Evolutionary conservation across 495 filamentous ascomycete species (phyloP), one percentile per base, ranked within the genome.

Genomic region (Podospora fimiseda): DNA sequence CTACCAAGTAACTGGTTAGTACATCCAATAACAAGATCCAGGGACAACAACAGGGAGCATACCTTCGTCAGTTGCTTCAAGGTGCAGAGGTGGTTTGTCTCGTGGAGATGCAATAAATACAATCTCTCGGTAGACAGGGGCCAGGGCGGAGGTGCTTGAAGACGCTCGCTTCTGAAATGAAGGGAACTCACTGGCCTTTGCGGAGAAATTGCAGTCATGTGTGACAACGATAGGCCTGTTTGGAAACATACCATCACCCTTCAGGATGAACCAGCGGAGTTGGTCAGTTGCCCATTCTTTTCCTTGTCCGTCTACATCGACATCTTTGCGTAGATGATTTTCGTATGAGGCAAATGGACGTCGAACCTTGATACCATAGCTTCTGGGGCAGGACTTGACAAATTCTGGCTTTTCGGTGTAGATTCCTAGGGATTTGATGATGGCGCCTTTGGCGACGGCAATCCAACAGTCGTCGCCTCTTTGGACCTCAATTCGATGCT

Each of bases 391-490:
- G 7, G 14, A 22, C 5, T 24, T 48, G 15, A 66, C 60, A 2
- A 58, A 11, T 0, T 30, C 7, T 2, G 61, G 57, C 30, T 58
- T 39, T 1, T 51, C 46, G 1, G 60, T 65, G 30, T 65, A 61
- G 14, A 68, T 43, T 8, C 65, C 65, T 6, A 64, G 36, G 0
- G 59, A 65, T 30, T 60, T 61, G 18, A 70, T 58, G 22, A 68
- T 61, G 20, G 65, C 67, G 8, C 67, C 67, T 9, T 55, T 54
- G 0, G 55, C 61, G 20, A 70, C 65, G 22, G 60, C 67, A 30
- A 40, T 60, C 67, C 67, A 70, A 21, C 59, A 64, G 24, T 55
- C 51, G 0, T 60, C 56, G 2, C 61, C 61, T 16, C 56, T 47
- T 18, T 62, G 56, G 11, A 64, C 59, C 2, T 43, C 48, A 6